Percentiles rank a stretch among this genome's conserved stretches.
Conservation (phyloP, 108 stramenopile species). For the Discostella stelligeroides region DNA sequence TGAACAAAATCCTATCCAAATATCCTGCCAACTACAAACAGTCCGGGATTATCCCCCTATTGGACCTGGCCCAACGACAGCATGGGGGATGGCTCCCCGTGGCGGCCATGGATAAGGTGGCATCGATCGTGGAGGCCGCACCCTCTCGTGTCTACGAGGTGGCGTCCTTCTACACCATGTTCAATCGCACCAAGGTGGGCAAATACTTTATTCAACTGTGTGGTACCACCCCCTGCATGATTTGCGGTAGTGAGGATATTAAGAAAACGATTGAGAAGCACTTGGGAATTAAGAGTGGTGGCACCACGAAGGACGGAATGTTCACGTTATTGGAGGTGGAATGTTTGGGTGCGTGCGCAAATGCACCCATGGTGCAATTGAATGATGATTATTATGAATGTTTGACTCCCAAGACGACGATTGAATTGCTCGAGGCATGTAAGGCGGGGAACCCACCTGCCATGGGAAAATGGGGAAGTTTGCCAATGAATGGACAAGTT, state of each 20-base stretch:
- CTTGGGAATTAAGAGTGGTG: conserved; percentile 95
- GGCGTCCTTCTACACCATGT: conserved; percentile 99
- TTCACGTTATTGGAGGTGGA: conserved; percentile 99
- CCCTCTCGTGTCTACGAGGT: conserved; percentile 98
- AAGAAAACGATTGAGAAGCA: conserved; percentile 97
- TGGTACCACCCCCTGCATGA: conserved; percentile 99
- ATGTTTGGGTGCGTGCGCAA: conserved; percentile 99
- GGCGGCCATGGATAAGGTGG: conserved; percentile 99
- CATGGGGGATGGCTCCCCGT: conserved; percentile 98
- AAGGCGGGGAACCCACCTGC: conserved; percentile 86
- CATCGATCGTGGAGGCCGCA: conserved; percentile 87
- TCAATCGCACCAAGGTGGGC: conserved; percentile 99
- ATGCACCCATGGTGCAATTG: conserved; percentile 99
- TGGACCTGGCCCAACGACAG: conserved; percentile 97
- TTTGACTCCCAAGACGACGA: conserved; percentile 94
- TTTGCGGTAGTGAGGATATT: conserved; percentile 98
- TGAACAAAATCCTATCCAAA: conserved; percentile 86
- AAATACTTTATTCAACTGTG: conserved; percentile 99
- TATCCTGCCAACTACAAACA: conserved; percentile 99
- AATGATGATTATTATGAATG: conserved; percentile 99
- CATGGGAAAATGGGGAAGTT: conserved; percentile 98
- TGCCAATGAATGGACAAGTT: conserved; percentile 99
- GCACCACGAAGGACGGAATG: conserved; percentile 95
- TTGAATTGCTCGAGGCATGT: conserved; percentile 94
- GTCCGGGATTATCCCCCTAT: conserved; percentile 93